Percentiles rank a stretch among this genome's conserved stretches.
phyloP scores from a whole-genome alignment of 192 early-diverging fungal genomes.

The Backusella circina region DNA sequence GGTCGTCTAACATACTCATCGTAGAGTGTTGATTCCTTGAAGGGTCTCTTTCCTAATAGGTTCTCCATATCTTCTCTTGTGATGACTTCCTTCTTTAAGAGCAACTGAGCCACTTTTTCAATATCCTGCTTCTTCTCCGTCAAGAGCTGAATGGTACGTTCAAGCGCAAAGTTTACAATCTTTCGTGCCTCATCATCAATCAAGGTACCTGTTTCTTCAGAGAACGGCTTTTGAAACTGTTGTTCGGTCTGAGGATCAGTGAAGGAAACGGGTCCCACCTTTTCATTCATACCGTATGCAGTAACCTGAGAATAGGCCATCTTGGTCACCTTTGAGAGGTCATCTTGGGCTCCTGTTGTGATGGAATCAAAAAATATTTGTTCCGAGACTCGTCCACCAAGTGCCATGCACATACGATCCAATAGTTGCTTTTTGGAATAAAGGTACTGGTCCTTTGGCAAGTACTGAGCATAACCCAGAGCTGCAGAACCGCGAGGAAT shows the following conservation, averaged over 20 bases:
- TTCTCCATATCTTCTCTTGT: conserved; percentile 93
- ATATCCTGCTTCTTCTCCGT: conserved; percentile 82
- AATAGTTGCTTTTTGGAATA: conserved; percentile 89
- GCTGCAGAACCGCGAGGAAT: conserved; percentile 96
- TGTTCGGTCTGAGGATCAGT: conserved; percentile 64
- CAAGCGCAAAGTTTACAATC: conserved; percentile 77
- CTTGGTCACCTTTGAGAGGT: conserved; percentile 94
- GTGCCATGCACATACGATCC: conserved; percentile 90
- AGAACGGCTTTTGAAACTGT: conserved; percentile 93
- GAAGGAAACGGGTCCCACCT: conserved; percentile 85
- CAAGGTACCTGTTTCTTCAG: conserved; percentile 88
- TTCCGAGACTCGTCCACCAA: conserved; percentile 85
- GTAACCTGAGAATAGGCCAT: conserved; percentile 95
- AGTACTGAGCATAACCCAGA: conserved; percentile 97
- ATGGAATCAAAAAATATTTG: conserved; percentile 91
- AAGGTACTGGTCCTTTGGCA: conserved; percentile 96
- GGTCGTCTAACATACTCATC: conserved; percentile 56
- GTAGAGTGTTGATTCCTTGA: conserved; percentile 65
- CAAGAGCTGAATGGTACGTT: conserved; percentile 79
- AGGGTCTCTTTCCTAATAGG: conserved; percentile 80
- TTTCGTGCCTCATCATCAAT: conserved; percentile 94
- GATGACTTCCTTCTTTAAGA: conserved; percentile 96
- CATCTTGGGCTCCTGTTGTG: conserved; percentile 95
- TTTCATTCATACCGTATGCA: conserved; percentile 91
- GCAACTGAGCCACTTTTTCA: conserved; percentile 85